Base-by-base conservation (phyloP, 768 basidiomycete genomes). In the Nevesoporus exiguus region DNA sequence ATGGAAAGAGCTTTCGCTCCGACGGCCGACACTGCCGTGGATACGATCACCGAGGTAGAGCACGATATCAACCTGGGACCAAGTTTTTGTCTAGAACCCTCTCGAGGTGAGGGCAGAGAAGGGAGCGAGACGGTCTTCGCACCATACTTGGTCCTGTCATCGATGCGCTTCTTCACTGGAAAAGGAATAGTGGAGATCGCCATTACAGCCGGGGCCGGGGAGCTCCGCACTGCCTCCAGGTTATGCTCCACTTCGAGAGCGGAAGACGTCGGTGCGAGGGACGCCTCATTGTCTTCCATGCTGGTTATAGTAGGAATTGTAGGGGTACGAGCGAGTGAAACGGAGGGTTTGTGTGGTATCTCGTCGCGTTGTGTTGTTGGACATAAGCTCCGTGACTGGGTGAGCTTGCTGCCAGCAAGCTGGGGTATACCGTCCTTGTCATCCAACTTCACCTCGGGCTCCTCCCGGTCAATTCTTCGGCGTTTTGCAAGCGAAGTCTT, bases 151-250 rank as follows among this genome's bases (percentile, higher is more conserved):
- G 25, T 21, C 19, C 44, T 44, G 3, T 52, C 34, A 4, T 54
- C 48, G 7, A 52, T 10, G 22, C 40, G 51, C 30, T 65, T 67
- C 50, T 48, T 58, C 24, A 65, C 54, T 0, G 66, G 59, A 33
- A 68, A 68, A 5, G 61, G 39, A 29, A 66, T 56, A 4, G 63
- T 59, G 3, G 57, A 15, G 22, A 55, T 29, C n/a, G 31, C 34
- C 0, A 13, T 52, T 36, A 49, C 50, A 39, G 31, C 17, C 0
- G 34, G 30, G 11, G 22, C 33, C 5, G 36, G 44, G 1, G 47
- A 46, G 36, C 42, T 29, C 19, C 19, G 42, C 24, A 31, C 14
- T 7, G 29, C 17, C 29, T 10, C 52, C 10, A 30, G 34, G 21
- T 21, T 22, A 5, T 8, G 30, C 14, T 40, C 33, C 13, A 36